Base-by-base conservation (phyloP, 2,329 filamentous ascomycete species). In the Verticillium tricorpus region DNA sequence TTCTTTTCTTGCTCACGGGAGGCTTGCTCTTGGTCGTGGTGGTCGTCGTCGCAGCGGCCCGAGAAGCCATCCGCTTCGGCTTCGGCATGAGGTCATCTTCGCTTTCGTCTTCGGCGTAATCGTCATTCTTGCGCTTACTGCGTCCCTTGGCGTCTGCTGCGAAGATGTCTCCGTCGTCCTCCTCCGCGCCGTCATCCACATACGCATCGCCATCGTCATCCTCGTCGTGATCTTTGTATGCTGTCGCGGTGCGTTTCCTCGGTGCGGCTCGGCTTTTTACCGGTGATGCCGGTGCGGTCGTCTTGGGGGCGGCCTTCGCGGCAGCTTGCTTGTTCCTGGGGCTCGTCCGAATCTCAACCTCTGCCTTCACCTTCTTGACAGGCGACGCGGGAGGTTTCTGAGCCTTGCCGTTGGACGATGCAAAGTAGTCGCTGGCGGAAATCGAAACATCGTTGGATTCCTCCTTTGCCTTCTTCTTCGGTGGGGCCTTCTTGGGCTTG, bases 131-230 rank as follows among this genome's bases (percentile, higher is more conserved):
- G 57, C 85, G 82, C 71, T 87, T 91, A 61, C 83, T 86, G 55
- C 84, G 79, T 57, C 83, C 84, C 71, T 87, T 89, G 37, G 83
- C 84, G 66, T 91, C 87, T 4, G 89, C 88, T 15, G 89, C 90
- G 74, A 93, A 93, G 22, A 97, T 93, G 68, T 97, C 93, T 66
- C 92, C 90, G n/a, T 85, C 89, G 3, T 85, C 88, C 55, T 91
- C 86, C 7, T 84, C 82, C 39, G 90, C 88, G 37, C 88, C 88
- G 60, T 91, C 89, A 22, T 91, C 85, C 66, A 89, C 76, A 62
- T 84, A 85, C 5, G 80, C 82, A 68, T 85, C 82, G 9, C 82
- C 81, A 62, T 86, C 83, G 39, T 85, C 81, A 39, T 84, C 74
- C 5, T 70, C 66, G 28, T 72, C 69, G 61, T 77, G 70, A 57